A percentile compares a stretch with the other conserved stretches of the same genome.
phyloP scores from a whole-genome alignment of 2,329 filamentous ascomycete genomes.

The Pyrenophora seminiperda region DNA sequence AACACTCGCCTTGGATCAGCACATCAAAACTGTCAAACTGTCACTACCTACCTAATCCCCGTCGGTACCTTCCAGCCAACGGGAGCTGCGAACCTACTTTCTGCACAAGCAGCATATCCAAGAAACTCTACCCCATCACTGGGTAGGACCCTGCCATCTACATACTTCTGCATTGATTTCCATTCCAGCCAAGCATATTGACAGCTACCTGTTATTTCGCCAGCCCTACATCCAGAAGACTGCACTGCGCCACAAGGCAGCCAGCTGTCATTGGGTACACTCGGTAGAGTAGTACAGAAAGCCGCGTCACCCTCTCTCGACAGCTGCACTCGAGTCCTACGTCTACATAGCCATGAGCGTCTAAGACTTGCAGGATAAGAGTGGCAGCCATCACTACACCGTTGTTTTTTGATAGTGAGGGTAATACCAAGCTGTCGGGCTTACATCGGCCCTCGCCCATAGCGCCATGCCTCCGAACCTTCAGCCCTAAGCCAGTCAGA shows the following conservation, averaged over 20 bases:
- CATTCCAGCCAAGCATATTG: neutral
- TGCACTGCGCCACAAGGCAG: conserved; percentile 8
- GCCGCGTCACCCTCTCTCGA: conserved; percentile 9
- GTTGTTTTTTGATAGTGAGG: neutral
- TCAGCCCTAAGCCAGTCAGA: neutral
- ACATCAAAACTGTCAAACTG: conserved; percentile 27
- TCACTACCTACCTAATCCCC: conserved; percentile 9
- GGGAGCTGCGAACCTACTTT: neutral
- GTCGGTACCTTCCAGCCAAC: conserved; percentile 15
- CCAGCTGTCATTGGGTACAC: neutral
- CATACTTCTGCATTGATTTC: conserved; percentile 2
- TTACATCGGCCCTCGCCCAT: conserved; percentile 2
- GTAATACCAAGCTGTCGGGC: conserved; percentile 3
- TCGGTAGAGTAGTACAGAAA: neutral
- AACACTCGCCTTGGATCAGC: conserved; percentile 12
- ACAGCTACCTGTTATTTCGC: neutral
- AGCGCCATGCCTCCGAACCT: conserved; percentile 1
- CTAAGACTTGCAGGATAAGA: neutral
- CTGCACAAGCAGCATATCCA: neutral
- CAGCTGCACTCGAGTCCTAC: neutral
- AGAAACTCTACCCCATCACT: neutral
- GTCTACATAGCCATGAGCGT: neutral
- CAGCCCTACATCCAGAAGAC: conserved; percentile 3
- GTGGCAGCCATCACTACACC: neutral
- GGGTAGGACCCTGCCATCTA: conserved; percentile 1